Evolutionary conservation across 306 rosid species (phyloP).

Genomic region (Quercus alba): DNA sequence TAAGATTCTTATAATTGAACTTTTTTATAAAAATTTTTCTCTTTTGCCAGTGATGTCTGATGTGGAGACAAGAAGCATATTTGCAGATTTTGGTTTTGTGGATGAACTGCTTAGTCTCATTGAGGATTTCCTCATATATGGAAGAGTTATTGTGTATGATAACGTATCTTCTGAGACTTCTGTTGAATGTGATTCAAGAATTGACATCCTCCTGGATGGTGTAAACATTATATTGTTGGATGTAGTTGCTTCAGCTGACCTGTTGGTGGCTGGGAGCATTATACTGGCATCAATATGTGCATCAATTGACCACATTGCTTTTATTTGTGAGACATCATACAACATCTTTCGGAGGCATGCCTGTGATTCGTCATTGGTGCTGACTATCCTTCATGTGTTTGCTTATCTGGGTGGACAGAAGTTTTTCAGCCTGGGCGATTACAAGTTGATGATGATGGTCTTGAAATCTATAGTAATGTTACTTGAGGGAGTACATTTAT

Average conservation of each 20-base stretch:
- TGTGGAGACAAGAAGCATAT: slow-evolving; percentile 36
- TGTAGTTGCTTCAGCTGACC: slow-evolving; percentile 54
- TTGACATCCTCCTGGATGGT: slow-evolving; percentile 27
- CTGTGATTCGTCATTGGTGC: slow-evolving; percentile 42
- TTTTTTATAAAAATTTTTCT: neutral
- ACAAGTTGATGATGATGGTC: slow-evolving; percentile 42
- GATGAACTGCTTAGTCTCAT: slow-evolving; percentile 51
- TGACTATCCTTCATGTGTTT: slow-evolving; percentile 69
- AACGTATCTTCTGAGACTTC: slow-evolving; percentile 14
- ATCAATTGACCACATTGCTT: slow-evolving; percentile 44
- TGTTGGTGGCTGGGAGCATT: slow-evolving; percentile 70
- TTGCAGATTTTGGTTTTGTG: slow-evolving; percentile 40
- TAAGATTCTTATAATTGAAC: slow-evolving; percentile 7
- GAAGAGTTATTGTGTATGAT: slow-evolving; percentile 33
- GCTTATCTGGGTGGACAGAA: slow-evolving; percentile 65
- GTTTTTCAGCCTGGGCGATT: slow-evolving; percentile 38
- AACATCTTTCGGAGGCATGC: slow-evolving; percentile 45
- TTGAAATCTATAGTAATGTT: slow-evolving; percentile 62
- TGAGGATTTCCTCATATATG: slow-evolving; percentile 58
- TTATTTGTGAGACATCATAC: slow-evolving; percentile 60
- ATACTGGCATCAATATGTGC: slow-evolving; percentile 67
- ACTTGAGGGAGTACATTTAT: slow-evolving; percentile 48
- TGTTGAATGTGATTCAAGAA: slow-evolving; percentile 23
- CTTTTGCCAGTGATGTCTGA: slow-evolving; percentile 51
- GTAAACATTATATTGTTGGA: slow-evolving; percentile 22